phyloP scores from a whole-genome alignment of 345 rosid species.

The Citrus inodora region DNA sequence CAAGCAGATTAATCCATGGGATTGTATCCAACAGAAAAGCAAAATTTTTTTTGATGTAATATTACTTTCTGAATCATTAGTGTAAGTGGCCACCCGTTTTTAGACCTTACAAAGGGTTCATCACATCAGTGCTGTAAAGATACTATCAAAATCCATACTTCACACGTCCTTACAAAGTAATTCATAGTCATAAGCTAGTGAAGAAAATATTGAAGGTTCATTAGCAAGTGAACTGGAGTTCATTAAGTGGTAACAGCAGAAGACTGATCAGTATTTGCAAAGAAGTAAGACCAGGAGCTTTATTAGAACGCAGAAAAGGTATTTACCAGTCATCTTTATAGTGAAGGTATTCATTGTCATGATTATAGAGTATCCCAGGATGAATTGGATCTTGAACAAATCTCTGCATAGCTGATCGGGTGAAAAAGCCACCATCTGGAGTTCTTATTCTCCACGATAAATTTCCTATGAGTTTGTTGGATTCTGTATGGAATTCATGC shows the following conservation, averaged over 20 bases:
- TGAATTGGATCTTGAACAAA: slow-evolving; percentile 76
- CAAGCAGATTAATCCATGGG: background rate
- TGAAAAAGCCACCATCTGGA: slow-evolving; percentile 74
- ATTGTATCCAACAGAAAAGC: background rate
- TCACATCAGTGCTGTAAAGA: too few relatives aligned
- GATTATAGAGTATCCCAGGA: slow-evolving; percentile 80
- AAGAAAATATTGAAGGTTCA: background rate
- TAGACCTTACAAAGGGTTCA: too few relatives aligned
- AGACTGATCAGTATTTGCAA: background rate
- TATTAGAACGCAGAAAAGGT: background rate
- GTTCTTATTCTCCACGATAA: slow-evolving; percentile 80
- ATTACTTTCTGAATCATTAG: too few relatives aligned
- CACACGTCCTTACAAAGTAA: background rate
- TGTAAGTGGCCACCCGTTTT: too few relatives aligned
- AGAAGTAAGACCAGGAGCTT: background rate
- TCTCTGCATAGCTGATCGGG: slow-evolving; percentile 59
- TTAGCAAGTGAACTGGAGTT: background rate
- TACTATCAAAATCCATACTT: background rate
- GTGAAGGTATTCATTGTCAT: slow-evolving; percentile 89
- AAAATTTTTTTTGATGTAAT: background rate
- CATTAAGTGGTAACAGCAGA: background rate
- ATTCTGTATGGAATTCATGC: slow-evolving; percentile 81
- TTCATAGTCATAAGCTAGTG: background rate
- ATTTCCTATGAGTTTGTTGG: slow-evolving; percentile 68
- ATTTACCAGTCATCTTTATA: slow-evolving; percentile 94